phyloP scores from a whole-genome alignment of 2,329 filamentous ascomycete species.

The Botryotinia calthae region DNA sequence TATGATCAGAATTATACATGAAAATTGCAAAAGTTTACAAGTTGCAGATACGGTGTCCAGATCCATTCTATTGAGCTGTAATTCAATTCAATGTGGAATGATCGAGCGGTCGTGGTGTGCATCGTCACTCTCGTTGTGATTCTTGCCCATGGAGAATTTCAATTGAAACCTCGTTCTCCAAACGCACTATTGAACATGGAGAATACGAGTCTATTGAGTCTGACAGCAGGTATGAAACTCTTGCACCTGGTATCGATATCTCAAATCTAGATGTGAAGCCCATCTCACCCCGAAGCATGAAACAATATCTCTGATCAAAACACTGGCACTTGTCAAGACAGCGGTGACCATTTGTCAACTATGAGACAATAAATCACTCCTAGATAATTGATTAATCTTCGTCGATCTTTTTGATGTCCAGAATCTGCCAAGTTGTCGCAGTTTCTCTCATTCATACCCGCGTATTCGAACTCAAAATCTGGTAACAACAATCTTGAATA shows the following conservation, averaged over 20 bases:
- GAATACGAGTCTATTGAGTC: background rate
- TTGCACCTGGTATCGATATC: background rate
- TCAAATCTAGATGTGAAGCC: background rate
- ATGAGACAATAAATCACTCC: background rate
- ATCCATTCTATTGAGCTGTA: background rate
- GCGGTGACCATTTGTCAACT: background rate
- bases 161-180: background rate
- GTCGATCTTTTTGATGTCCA: background rate
- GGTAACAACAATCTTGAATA: background rate
- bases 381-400: background rate
- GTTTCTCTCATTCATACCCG: background rate
- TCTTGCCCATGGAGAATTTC: background rate
- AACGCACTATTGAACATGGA: background rate
- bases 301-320: background rate
- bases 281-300: background rate
- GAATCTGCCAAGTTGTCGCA: background rate
- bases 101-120: background rate
- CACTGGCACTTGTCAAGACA: background rate
- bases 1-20: background rate
- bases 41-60: background rate
- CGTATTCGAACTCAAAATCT: background rate
- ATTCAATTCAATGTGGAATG: background rate
- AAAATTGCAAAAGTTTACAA: background rate
- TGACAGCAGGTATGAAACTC: background rate
- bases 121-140: background rate